These are phyloP conservation scores for Clonostachys sp. DNA, from an alignment of 2,329 filamentous ascomycete genomes.

Conservation along the genomic window DNA sequence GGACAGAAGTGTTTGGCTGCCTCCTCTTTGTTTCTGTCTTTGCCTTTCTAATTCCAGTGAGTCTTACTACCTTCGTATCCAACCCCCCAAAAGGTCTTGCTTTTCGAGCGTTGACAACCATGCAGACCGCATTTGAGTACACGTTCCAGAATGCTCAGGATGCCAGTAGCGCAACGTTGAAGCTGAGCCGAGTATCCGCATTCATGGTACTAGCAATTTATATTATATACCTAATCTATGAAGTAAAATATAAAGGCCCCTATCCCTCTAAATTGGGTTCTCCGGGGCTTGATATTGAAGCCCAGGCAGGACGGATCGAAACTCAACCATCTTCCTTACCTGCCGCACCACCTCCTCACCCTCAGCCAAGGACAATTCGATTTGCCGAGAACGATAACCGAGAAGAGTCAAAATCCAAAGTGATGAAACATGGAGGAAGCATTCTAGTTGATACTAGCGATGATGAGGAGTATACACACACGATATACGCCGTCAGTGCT, in stretches of 20 bases:
- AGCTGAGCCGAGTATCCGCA: constrained; percentile 74
- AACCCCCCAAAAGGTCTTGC: background rate
- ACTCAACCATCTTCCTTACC: no score
- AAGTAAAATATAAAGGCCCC: constrained; percentile 56
- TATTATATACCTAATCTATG: constrained; percentile 68
- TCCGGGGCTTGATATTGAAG: no score
- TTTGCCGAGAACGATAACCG: no score
- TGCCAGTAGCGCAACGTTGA: constrained; percentile 59
- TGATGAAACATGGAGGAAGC: no score
- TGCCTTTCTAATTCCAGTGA: constrained; percentile 28
- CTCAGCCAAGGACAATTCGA: no score
- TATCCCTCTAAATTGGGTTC: no score
- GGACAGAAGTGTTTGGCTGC: constrained; percentile 25
- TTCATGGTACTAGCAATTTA: constrained; percentile 72
- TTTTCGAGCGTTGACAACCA: background rate
- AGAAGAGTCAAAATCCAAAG: no score
- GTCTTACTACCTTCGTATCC: constrained; percentile 1
- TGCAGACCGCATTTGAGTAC: constrained; percentile 33
- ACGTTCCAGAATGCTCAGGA: constrained; percentile 50
- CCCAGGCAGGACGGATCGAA: no score
- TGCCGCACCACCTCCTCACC: no score
- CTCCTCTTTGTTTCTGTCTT: constrained; percentile 31
- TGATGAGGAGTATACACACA: no score
- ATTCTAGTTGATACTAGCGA: no score
- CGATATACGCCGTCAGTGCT: no score